Evolutionary conservation across 176 grass and related monocot species (phyloP), one percentile per base, ranked within the genome.

Genomic region (Aegilops bicornis): DNA sequence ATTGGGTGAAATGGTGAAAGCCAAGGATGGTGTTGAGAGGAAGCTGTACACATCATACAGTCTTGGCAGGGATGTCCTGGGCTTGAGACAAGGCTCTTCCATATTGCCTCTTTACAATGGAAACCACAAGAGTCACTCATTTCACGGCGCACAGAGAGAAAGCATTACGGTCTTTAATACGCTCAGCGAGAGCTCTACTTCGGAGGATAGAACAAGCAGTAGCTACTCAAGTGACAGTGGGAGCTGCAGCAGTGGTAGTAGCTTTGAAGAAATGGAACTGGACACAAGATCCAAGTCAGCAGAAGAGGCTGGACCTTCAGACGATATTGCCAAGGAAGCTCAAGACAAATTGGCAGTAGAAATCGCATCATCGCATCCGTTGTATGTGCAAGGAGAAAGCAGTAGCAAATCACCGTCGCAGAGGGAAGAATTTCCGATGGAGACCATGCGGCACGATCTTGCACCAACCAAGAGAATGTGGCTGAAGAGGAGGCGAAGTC

Each of bases 41-140:
- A 95, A 92, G 33, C 58, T 95, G 40, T 59, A 43, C 43, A 81
- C 77, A 25, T 94, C 91, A 36, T 98, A 95, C 86, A 92, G 96
- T 78, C 73, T 98, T 10, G 89, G 93, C 32, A 86, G 81, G 20
- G 96, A 95, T 42, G 64, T 32, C 10, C 42, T 85, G 11, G 36
- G 73, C 52, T 60, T 90, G 75, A 77, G 71, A 47, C 76, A 15
- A 20, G 77, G 81, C 62, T 84, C 93, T 33, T 54, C 73, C 45
- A 83, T 91, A 71, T 90, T 98, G 85, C 91, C 96, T 32, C 54
- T 92, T 20, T 89, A 94, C 76, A 88, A 84, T 84, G 84, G 48
- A 8, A 90, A 85, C 69, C 70, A 79, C 69, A 98, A 87, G 86
- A 94, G 89, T 47, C 91, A 98, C 52, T 98, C 93, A 27, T 96